Evolutionary conservation across 371 early-diverging fungal genomes (phyloP).

Genomic region (Mucor indicus): DNA sequence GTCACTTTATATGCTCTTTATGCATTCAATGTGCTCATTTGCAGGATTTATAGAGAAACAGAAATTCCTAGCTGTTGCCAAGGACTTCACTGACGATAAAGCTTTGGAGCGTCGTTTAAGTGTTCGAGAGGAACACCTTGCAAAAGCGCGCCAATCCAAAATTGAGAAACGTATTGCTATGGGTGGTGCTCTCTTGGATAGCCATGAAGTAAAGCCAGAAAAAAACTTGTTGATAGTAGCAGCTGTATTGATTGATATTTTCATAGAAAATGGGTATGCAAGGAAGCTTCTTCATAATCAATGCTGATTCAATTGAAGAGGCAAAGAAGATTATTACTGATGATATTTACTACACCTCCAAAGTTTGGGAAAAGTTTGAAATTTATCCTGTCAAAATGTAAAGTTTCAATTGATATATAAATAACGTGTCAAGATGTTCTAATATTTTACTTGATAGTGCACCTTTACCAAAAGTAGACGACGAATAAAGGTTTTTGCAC

Average conservation of each 20-base stretch:
- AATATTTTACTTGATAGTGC: no score
- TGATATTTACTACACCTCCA: slow-evolving; percentile 54
- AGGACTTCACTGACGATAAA: slow-evolving; percentile 49
- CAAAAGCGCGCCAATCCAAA: slow-evolving; percentile 22
- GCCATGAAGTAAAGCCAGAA: slow-evolving; percentile 25
- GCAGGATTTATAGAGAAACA: no score
- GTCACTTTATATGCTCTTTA: no score
- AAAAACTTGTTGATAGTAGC: not conserved
- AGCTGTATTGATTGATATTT: not conserved
- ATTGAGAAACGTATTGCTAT: slow-evolving; percentile 25
- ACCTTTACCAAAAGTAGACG: no score
- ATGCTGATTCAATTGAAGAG: slow-evolving; percentile 44
- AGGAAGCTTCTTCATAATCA: slow-evolving; percentile 50
- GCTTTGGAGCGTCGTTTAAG: slow-evolving; percentile 44
- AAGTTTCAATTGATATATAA: no score
- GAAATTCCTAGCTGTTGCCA: slow-evolving; percentile 51
- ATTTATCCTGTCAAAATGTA: slow-evolving; percentile 38
- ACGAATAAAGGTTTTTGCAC: no score
- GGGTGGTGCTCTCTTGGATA: slow-evolving; percentile 58
- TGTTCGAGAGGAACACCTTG: slow-evolving; percentile 48
- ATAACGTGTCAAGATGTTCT: no score
- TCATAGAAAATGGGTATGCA: slow-evolving; percentile 45
- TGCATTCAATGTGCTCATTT: no score
- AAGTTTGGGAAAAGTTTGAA: slow-evolving; percentile 60
- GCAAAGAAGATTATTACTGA: slow-evolving; percentile 32